Evolutionary conservation across 192 early-diverging fungal genomes (phyloP).

Genomic region (Rhizophagus clarus): DNA sequence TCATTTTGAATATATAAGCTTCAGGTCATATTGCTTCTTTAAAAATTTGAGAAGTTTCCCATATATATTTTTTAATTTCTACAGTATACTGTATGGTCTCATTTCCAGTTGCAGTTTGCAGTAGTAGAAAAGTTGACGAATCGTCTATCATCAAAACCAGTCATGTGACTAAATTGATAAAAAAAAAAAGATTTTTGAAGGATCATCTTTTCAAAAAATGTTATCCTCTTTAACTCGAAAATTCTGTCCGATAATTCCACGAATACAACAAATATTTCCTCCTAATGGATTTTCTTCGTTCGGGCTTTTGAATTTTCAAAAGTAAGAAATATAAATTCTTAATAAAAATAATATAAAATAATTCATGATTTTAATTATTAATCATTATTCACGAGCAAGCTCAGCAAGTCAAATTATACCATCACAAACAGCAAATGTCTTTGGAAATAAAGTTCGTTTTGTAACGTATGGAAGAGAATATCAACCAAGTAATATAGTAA

Average conservation of each 20-base stretch:
- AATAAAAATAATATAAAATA: background rate
- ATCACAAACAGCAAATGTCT: constrained; percentile 13
- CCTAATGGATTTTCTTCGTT: background rate
- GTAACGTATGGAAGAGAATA: constrained; percentile 88
- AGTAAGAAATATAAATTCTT: background rate
- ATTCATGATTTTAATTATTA: background rate
- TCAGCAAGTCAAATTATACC: background rate
- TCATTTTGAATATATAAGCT: no score
- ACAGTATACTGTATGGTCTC: no score
- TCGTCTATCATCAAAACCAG: no score
- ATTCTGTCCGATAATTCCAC: background rate
- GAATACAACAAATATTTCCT: background rate
- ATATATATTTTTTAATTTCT: no score
- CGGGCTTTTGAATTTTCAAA: background rate
- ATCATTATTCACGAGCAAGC: background rate
- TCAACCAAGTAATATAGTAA: constrained; percentile 87
- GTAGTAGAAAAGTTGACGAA: no score
- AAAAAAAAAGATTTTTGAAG: no score
- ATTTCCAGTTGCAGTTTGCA: no score
- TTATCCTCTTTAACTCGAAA: background rate
- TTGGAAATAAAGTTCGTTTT: constrained; percentile 63
- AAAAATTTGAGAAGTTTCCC: no score
- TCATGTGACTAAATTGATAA: no score
- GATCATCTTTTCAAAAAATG: background rate
- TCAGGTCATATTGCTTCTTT: no score